Evolutionary conservation across 768 basidiomycete genomes (phyloP).

Genomic region (Boletus rubroflammeus): DNA sequence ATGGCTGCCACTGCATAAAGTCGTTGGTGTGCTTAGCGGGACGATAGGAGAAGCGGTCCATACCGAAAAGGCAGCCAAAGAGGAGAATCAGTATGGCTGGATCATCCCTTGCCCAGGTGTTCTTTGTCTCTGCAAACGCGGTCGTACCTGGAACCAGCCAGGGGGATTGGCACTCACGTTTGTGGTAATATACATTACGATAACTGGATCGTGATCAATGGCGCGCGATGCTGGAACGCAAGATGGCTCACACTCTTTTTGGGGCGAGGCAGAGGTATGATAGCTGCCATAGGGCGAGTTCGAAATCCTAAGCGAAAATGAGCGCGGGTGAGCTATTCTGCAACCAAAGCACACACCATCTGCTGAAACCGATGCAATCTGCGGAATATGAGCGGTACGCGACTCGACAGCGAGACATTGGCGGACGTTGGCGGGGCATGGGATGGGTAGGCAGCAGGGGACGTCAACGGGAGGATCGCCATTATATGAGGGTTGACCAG

Average conservation of each 20-base stretch:
- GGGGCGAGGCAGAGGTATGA: conserved; percentile 93
- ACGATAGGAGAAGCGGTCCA: not conserved
- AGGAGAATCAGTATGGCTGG: conserved; percentile 92
- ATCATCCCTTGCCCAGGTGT: conserved; percentile 97
- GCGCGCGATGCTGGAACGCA: not conserved
- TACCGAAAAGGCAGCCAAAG: conserved; percentile 71
- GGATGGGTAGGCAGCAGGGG: conserved; percentile 22
- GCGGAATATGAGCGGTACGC: conserved; percentile 77
- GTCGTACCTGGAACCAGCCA: not conserved
- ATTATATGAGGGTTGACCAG: conserved; percentile 14
- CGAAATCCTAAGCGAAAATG: conserved; percentile 71
- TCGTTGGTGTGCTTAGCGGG: not conserved
- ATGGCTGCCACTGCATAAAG: conserved; percentile 62
- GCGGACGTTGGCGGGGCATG: conserved; percentile 13
- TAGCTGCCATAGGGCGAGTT: conserved; percentile 93
- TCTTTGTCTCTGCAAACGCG: conserved; percentile 78
- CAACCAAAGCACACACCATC: conserved; percentile 54
- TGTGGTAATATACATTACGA: conserved; percentile 96
- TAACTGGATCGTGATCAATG: conserved; percentile 49
- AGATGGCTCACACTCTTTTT: conserved; percentile 71
- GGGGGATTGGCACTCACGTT: conserved; percentile 54
- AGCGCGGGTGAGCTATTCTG: not conserved
- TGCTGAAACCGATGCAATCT: conserved; percentile 79
- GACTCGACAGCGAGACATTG: conserved; percentile 37
- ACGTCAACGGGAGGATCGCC: conserved; percentile 34